phyloP scores from a whole-genome alignment of 2,329 filamentous ascomycete species.

The Neoarthrinium moseri region DNA sequence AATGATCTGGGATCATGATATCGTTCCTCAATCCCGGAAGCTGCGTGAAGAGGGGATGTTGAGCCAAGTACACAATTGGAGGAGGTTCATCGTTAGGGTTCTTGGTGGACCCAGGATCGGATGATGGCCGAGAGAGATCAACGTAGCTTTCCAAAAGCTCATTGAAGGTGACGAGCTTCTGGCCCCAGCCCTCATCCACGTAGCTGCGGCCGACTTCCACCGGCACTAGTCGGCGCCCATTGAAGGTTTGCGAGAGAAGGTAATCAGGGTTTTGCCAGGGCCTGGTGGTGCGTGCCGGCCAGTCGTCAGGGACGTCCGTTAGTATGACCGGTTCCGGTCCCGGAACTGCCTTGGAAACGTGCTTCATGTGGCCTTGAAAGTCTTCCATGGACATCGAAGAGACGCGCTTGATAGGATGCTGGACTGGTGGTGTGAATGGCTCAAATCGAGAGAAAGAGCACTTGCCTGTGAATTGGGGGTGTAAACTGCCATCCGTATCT shows the following conservation, averaged over 20 bases:
- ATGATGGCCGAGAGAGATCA: no score
- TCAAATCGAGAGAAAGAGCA: conserved; percentile 30
- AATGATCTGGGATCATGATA: conserved; percentile 80
- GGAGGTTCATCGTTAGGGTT: not conserved
- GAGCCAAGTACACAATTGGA: conserved; percentile 79
- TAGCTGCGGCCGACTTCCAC: conserved; percentile 87
- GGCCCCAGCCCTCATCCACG: conserved; percentile 80
- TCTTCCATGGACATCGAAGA: conserved; percentile 50
- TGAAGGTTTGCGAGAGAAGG: conserved; percentile 71
- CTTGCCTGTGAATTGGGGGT: no score
- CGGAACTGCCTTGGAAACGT: conserved; percentile 31
- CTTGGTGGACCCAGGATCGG: conserved; percentile 9
- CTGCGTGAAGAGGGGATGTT: conserved; percentile 84
- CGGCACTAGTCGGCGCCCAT: conserved; percentile 77
- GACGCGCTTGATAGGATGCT: conserved; percentile 38
- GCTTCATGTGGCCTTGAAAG: conserved; percentile 62
- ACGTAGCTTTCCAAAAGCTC: conserved; percentile 69
- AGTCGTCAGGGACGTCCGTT: conserved; percentile 60
- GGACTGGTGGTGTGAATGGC: conserved; percentile 41
- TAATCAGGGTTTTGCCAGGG: conserved; percentile 76
- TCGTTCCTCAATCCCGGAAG: conserved; percentile 75
- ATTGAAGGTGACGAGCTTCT: conserved; percentile 73
- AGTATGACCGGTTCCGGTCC: conserved; percentile 67
- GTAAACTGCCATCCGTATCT: not conserved
- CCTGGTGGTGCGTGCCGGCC: conserved; percentile 70